Base-by-base conservation (phyloP, 1,284 basidiomycete genomes). In the Rhodotorula sp. region DNA sequence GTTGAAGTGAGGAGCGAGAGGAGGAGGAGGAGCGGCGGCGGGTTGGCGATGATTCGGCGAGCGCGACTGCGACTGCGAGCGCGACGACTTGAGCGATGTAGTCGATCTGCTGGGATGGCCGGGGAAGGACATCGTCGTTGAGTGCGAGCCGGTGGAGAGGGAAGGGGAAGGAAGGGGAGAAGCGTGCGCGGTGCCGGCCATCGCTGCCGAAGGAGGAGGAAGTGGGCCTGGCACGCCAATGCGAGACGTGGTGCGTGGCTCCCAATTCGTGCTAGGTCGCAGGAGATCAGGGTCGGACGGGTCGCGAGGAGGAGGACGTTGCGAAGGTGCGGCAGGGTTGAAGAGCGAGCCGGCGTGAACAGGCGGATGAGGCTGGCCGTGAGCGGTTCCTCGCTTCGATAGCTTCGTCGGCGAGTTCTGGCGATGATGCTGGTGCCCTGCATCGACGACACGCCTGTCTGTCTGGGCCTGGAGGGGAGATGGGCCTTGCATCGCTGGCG, bases 301-400 rank as follows among this genome's bases (percentile, higher is more conserved):
- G 11, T 49, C 47, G 20, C n/a, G 22, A 49, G 47, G 47, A 49
- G 47, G 47, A 49, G 47, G 47, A 17, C 47, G n/a, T 49, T 22
- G 47, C 4, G 47, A 49, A 22, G 20, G 47, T 49, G 47, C 47
- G 47, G 22, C 22, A 49, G 47, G 47, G 47, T n/a, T 15, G n/a
- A n/a, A n/a, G 47, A 49, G n/a, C 22, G n/a, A 22, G 8, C 47
- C 47, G 47, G 47, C 47, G 47, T 19, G n/a, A 54, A 59, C 19
- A 74, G 64, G 6, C 19, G 15, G 4, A 51, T 51, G 29, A 74
- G 62, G 48, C 68, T 59, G 27, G 58, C 51, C 22, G 47, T 34
- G 58, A 74, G 68, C 8, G 70, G 52, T 34, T 67, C 68, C 4
- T 66, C 63, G 29, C 39, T 44, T n/a, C 10, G 67, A 55, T 4